phyloP scores from a whole-genome alignment of 371 early-diverging fungal genomes.

The Sporodiniella umbellata region DNA sequence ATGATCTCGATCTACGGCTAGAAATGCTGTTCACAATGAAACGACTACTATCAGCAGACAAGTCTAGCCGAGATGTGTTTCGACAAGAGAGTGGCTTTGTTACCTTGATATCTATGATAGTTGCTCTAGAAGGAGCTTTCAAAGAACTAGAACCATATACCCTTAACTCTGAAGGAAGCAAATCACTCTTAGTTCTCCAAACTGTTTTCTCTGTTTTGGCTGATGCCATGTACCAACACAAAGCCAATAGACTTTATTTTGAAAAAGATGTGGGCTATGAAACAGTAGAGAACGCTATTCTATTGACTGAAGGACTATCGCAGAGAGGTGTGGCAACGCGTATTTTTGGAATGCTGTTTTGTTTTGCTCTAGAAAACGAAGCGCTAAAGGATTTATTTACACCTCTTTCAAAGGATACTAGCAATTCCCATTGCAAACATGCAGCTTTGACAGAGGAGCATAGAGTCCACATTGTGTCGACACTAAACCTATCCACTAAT shows the following conservation, averaged over 20 bases:
- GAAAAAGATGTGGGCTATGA: conserved; percentile 52
- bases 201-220: conserved; percentile 53
- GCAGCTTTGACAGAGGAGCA: not conserved
- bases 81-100: conserved; percentile 63
- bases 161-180: conserved; percentile 26
- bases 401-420: not conserved
- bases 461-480: conserved; percentile 15
- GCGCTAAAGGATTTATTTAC: conserved; percentile 45
- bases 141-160: conserved; percentile 21
- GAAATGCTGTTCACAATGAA: conserved; percentile 56
- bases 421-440: not conserved
- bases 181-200: conserved; percentile 34
- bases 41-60: conserved; percentile 46
- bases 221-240: conserved; percentile 56
- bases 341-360: conserved; percentile 61
- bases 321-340: conserved; percentile 30
- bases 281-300: conserved; percentile 59
- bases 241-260: conserved; percentile 54
- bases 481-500: conserved; percentile 21
- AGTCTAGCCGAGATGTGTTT: conserved; percentile 50
- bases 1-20: conserved; percentile 55
- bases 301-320: conserved; percentile 54
- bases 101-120: conserved; percentile 59
- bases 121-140: conserved; percentile 60
- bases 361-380: conserved; percentile 57